phyloP scores from a whole-genome alignment of 805 yeast species.

The Candida insectalens region DNA sequence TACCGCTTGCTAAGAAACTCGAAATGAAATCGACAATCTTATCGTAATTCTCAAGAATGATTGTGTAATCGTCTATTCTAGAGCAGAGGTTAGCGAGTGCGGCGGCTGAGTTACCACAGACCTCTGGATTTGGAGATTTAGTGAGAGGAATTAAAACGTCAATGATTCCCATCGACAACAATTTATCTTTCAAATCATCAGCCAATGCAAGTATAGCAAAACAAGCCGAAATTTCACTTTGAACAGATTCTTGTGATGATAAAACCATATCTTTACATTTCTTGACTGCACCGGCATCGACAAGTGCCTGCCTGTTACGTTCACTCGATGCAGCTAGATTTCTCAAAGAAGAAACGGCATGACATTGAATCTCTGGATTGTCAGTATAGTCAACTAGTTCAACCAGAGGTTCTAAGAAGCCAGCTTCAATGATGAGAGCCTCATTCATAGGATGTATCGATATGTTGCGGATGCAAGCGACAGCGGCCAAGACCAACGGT shows the following conservation, averaged over 20 bases:
- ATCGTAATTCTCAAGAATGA: slow-evolving; percentile 77
- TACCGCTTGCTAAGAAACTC: slow-evolving; percentile 71
- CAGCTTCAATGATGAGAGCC: slow-evolving; percentile 92
- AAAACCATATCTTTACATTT: slow-evolving; percentile 85
- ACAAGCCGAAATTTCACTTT: slow-evolving; percentile 93
- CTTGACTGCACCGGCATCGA: slow-evolving; percentile 92
- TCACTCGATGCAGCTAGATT: slow-evolving; percentile 95
- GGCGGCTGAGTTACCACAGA: slow-evolving; percentile 97
- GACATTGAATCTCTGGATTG: slow-evolving; percentile 96
- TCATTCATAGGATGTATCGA: slow-evolving; percentile 96
- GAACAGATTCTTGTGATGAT: slow-evolving; percentile 82
- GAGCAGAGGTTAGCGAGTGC: slow-evolving; percentile 94
- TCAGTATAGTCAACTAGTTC: slow-evolving; percentile 73
- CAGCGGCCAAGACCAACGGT: slow-evolving; percentile 90
- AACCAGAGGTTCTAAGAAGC: slow-evolving; percentile 87
- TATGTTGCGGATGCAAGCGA: slow-evolving; percentile 95
- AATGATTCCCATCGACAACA: slow-evolving; percentile 74
- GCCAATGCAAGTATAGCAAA: slow-evolving; percentile 95
- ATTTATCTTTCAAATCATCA: slow-evolving; percentile 81
- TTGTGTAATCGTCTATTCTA: slow-evolving; percentile 73
- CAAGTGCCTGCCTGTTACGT: slow-evolving; percentile 80
- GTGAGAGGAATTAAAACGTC: slow-evolving; percentile 90
- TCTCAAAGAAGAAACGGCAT: slow-evolving; percentile 91
- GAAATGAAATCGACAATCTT: slow-evolving; percentile 81
- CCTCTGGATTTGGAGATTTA: slow-evolving; percentile 79